Base-by-base conservation (phyloP, 2,329 filamentous ascomycete species). In the Colletotrichum noveboracense region DNA sequence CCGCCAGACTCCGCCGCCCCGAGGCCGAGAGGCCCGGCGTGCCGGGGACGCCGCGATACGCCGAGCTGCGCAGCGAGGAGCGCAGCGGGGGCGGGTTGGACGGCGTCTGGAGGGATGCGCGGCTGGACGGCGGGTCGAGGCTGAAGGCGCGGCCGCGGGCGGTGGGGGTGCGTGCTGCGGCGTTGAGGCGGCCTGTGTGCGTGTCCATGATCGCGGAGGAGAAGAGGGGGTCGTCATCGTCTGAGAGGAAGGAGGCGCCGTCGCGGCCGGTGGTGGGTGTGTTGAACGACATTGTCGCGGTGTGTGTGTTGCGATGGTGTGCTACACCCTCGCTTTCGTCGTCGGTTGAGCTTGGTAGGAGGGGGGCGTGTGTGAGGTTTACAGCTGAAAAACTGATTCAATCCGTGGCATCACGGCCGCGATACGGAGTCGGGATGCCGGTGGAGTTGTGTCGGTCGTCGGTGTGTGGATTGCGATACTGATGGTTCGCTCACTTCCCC, bases 1-100 rank as follows among this genome's bases (percentile, higher is more conserved):
- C 85, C 14, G 85, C 85, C 81, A 87, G 85, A 77, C 82, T 83
- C 64, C 83, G 84, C 66, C 86, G 84, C 13, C 80, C 88, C 3
- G 89, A 90, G 38, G 85, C 86, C 12, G 87, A 87, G 55, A 86
- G 85, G 13, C 86, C 87, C 32, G 66, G 66, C 10, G 66, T 69
- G 32, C 52, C 73, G 18, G 66, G 66, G 26, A 43, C 9, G 38
- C 24, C 32, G 36, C 84, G 84, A 16, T 84, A 80, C 36, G 84
- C 79, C 4, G 85, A 86, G 66, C 84, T 85, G 62, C 85, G 82
- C 36, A 85, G 80, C n/a, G 68, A 70, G 38, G 56, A 62, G 36
- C 68, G 68, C 38, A 70, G 21, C 4, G 28, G 56, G 34, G 66
- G 66, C 62, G 48, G 48, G 56, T 69, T 64, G 3, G 55, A 69